Conservation (phyloP, 176 grass and related monocot genomes). For the Pontederia paniculata region DNA sequence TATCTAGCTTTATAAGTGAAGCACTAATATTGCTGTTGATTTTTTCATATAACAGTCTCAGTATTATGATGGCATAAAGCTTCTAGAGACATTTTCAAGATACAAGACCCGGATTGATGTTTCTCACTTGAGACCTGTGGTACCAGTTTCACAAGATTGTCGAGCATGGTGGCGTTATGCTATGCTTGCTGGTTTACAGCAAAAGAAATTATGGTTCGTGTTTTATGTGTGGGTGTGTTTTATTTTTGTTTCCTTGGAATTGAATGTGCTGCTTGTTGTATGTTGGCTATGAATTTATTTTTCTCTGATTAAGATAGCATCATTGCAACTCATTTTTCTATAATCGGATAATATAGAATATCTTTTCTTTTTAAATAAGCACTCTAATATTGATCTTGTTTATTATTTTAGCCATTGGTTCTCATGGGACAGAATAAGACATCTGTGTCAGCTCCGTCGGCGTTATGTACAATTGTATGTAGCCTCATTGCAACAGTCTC, state of each 20-base stretch:
- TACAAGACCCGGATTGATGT: constrained; percentile 84
- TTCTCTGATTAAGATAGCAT: too few relatives aligned
- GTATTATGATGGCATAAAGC: constrained; percentile 91
- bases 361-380: not conserved
- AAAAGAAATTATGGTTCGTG: constrained; percentile 79
- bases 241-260: too few relatives aligned
- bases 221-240: not conserved
- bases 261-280: not conserved
- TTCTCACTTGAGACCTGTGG: constrained; percentile 87
- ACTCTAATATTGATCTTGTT: not conserved
- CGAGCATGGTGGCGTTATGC: constrained; percentile 90
- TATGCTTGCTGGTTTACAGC: constrained; percentile 72
- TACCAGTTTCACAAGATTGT: constrained; percentile 60
- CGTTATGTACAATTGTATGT: constrained; percentile 90
- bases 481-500: constrained; percentile 55
- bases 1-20: not conserved
- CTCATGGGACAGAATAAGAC: constrained; percentile 87
- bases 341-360: not conserved
- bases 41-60: constrained; percentile 54
- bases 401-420: constrained; percentile 31
- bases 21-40: constrained; percentile 17
- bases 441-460: constrained; percentile 84
- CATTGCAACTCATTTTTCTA: too few relatives aligned
- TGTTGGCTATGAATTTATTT: not conserved
- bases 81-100: constrained; percentile 89